A percentile compares a stretch with the other conserved stretches of the same genome.
phyloP scores from a whole-genome alignment of 176 grass and related monocot genomes.

The Cenchrus fungigraminus region DNA sequence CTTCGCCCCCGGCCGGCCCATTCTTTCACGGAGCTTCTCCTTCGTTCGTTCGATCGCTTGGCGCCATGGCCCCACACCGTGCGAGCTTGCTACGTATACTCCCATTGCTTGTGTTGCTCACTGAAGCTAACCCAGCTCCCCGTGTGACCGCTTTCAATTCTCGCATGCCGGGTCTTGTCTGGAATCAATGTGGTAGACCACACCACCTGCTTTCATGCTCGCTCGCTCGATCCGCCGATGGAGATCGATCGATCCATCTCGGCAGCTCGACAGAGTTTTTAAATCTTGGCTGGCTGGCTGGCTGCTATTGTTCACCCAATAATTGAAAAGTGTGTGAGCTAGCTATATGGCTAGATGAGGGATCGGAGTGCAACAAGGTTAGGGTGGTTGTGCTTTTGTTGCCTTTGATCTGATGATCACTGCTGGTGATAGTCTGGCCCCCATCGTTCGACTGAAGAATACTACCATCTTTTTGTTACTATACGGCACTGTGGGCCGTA shows the following conservation, averaged over 20 bases:
- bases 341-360: background rate
- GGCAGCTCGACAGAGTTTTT: background rate
- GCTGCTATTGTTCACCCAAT: background rate
- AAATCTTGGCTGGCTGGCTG: background rate
- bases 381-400: slow-evolving; percentile 36
- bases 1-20: slow-evolving; percentile 13
- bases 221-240: background rate
- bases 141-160: slow-evolving; percentile 42
- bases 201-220: too few relatives aligned
- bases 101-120: background rate
- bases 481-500: slow-evolving; percentile 36
- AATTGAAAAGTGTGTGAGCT: background rate
- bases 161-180: slow-evolving; percentile 29
- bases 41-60: slow-evolving; percentile 4
- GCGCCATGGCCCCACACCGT: slow-evolving; percentile 2
- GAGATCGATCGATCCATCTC: background rate
- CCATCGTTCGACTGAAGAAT: slow-evolving; percentile 16
- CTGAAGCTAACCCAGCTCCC: background rate
- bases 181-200: slow-evolving; percentile 38
- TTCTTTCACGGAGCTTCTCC: slow-evolving; percentile 6
- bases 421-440: background rate
- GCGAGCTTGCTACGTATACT: background rate
- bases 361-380: slow-evolving; percentile 5
- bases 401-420: background rate
- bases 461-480: slow-evolving; percentile 23